Base-by-base conservation (phyloP, 805 yeast species). In the Sugiyamaella marilandica region DNA sequence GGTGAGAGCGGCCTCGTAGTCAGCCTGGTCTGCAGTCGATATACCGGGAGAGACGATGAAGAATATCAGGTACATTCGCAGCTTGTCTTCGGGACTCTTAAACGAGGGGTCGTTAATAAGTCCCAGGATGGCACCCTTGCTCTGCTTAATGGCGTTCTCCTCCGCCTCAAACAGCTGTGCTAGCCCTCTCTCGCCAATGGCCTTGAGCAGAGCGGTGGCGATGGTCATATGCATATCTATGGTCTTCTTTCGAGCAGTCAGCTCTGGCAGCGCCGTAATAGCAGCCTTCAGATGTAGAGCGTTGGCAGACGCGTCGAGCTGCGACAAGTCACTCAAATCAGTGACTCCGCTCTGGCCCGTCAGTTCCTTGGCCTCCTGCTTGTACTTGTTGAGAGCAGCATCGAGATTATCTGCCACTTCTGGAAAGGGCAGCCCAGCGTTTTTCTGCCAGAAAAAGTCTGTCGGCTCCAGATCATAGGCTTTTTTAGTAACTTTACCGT, bases 381-480 rank as follows among this genome's bases (percentile, higher is more conserved):
- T 92, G 70, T 94, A 94, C 51, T 77, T 75, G 54, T 84, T 81
- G 55, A 91, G 75, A 54, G 89, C 97, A 26, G 77, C 70, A 64
- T 94, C 98, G 18, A 95, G 95, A 69, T 88, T 88, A 68, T 94
- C 99, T 33, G 95, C 99, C n/a, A 95, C 98, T 66, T 92, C 97
- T 1, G 99, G 99, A 74, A 94, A 94, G 36, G 99, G 98, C 53
- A 88, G 72, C 48, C 85, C 85, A 10, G 95, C 77, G 70, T 94
- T 91, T 56, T 78, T 76, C 57, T 70, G 73, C 99, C 99, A 94
- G 71, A 94, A 94, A 66, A 87, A 87, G 72, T 94, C 99, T 53
- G 81, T 80, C 29, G 96, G 96, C 62, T 92, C 99, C 44, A 94
- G 78, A 66, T 94, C 99, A 67, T 85, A 86, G 56, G 81, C 78